phyloP scores from a whole-genome alignment of 2,329 filamentous ascomycete genomes.

The Cladorrhinum sp. region DNA sequence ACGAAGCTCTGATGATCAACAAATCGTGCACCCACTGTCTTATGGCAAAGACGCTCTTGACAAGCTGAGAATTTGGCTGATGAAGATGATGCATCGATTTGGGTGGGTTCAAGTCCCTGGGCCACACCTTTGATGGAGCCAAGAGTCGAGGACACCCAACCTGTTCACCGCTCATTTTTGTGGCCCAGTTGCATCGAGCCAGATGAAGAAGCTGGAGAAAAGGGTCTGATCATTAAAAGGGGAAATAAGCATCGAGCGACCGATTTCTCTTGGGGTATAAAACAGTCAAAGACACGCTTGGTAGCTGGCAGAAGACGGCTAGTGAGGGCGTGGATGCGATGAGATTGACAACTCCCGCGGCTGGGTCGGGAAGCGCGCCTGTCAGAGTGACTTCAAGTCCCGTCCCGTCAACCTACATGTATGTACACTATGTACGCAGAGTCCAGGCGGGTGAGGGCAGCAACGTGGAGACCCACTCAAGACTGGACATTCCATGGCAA shows the following conservation, averaged over 20 bases:
- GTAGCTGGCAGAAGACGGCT: no score
- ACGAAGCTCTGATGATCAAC: no score
- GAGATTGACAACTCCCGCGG: not conserved
- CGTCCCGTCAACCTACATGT: no score
- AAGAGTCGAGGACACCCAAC: not conserved
- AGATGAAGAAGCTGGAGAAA: not conserved
- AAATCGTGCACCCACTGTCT: not conserved
- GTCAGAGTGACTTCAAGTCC: not conserved
- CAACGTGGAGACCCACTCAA: not conserved
- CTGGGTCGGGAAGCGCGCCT: not conserved
- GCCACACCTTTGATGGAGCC: not conserved
- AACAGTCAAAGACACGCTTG: not conserved
- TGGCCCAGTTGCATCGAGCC: not conserved
- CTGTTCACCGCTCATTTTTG: constrained; percentile 8
- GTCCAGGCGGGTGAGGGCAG: no score
- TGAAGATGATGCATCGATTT: not conserved
- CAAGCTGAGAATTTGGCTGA: not conserved
- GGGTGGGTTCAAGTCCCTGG: not conserved
- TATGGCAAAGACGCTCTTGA: not conserved
- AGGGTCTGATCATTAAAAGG: not conserved
- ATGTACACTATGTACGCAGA: no score
- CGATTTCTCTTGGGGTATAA: not conserved
- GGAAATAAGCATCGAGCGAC: not conserved
- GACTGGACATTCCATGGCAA: not conserved
- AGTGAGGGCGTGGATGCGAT: no score